phyloP scores from a whole-genome alignment of 2,329 filamentous ascomycete species.

The Colletotrichum scovillei region DNA sequence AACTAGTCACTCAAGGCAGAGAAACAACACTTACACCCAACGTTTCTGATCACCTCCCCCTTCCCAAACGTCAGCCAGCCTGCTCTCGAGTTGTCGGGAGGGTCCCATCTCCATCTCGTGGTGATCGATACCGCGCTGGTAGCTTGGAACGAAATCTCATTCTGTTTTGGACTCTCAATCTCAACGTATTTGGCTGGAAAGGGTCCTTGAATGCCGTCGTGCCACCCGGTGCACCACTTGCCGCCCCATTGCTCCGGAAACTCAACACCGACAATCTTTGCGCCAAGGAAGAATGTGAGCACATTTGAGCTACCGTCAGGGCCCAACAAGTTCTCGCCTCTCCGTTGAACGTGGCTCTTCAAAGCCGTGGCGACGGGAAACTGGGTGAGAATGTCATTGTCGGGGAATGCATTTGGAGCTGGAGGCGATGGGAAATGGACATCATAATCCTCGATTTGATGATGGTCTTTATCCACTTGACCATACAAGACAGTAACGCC shows the following conservation, averaged over 20 bases:
- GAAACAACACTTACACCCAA: conserved; percentile 37
- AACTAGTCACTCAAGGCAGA: too few species aligned
- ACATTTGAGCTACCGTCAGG: conserved; percentile 48
- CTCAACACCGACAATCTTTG: conserved; percentile 45
- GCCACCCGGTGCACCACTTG: conserved; percentile 49
- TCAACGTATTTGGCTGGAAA: conserved; percentile 44
- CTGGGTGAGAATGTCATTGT: conserved; percentile 38
- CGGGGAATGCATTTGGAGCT: conserved; percentile 36
- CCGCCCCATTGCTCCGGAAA: conserved; percentile 48
- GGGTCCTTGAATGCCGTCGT: conserved; percentile 43
- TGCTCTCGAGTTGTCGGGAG: conserved; percentile 15
- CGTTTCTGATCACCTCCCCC: conserved; percentile 64
- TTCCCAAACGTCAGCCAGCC: conserved; percentile 50
- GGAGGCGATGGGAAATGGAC: conserved; percentile 50
- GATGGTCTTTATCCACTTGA: conserved; percentile 40
- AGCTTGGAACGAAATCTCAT: conserved; percentile 26
- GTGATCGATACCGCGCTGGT: conserved; percentile 33
- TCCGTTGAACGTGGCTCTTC: conserved; percentile 48
- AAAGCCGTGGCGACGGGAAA: conserved; percentile 48
- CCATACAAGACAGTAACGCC: conserved; percentile 51
- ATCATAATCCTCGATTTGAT: conserved; percentile 46
- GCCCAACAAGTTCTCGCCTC: conserved; percentile 46
- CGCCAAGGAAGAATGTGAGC: conserved; percentile 51
- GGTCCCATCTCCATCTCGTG: conserved; percentile 47
- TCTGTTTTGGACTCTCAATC: conserved; percentile 41